Percentiles rank a stretch among this genome's conserved stretches.
Conservation (phyloP, 768 basidiomycete genomes). For the Leccinum fibrillosum region DNA sequence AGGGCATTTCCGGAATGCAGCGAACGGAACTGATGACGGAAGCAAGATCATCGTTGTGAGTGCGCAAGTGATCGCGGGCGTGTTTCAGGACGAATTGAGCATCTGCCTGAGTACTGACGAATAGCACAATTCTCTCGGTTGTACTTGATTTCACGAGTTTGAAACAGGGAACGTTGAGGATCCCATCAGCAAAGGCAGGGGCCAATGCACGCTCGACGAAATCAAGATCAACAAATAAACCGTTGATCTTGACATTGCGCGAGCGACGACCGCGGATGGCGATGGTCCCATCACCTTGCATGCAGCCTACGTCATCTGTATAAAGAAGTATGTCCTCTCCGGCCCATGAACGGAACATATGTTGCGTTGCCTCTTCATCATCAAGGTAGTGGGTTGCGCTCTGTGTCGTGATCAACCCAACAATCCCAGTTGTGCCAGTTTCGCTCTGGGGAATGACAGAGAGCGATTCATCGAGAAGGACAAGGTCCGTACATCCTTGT, state of each 20-base stretch:
- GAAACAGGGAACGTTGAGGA: slow-evolving; percentile 6
- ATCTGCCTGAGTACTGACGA: slow-evolving; percentile 6
- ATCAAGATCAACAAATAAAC: slow-evolving; percentile 15
- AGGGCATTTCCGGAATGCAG: slow-evolving; percentile 13
- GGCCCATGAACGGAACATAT: slow-evolving; percentile 16
- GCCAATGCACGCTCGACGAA: slow-evolving; percentile 16
- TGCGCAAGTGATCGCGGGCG: slow-evolving; percentile 11
- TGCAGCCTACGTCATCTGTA: slow-evolving; percentile 15
- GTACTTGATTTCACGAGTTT: slow-evolving; percentile 13
- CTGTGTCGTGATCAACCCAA: slow-evolving; percentile 11
- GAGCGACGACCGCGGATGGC: slow-evolving; percentile 12
- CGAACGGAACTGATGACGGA: slow-evolving; percentile 8
- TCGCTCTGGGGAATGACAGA: slow-evolving; percentile 6
- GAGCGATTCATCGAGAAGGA: slow-evolving; percentile 15
- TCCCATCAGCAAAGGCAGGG: slow-evolving; percentile 8
- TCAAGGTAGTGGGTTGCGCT: slow-evolving; percentile 13
- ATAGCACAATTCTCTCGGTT: slow-evolving; percentile 5
- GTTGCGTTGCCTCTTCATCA: slow-evolving; percentile 11
- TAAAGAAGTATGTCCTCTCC: slow-evolving; percentile 13
- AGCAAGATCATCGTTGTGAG: slow-evolving; percentile 7
- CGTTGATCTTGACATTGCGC: slow-evolving; percentile 16
- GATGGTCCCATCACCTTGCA: slow-evolving; percentile 16
- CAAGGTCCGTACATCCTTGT: slow-evolving; percentile 8
- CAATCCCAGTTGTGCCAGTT: slow-evolving; percentile 5
- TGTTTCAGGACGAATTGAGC: slow-evolving; percentile 10